Base-by-base conservation (phyloP, 305 asterid species). In the Striga hermonthica region DNA sequence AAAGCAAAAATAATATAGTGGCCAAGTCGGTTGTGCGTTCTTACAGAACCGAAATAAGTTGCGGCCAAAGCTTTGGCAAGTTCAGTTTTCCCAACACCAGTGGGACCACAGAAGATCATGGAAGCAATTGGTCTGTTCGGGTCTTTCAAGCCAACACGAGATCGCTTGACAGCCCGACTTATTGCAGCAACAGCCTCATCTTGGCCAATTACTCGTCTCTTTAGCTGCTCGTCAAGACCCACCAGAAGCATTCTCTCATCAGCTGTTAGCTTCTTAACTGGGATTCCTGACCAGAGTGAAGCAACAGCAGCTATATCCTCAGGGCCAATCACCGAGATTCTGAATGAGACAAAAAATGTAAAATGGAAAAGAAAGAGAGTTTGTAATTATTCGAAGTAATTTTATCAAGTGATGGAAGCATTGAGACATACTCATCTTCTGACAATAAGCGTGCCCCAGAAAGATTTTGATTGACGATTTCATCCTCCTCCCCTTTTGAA, bases 41-140 rank as follows among this genome's bases (percentile, higher is more conserved):
- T 83, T 83, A 93, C 99, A 31, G 96, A 93, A 60, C 99, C 99
- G 74, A 93, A 93, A 72, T 88, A 93, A 64, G 79, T 80, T 52
- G 95, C 95, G 60, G 97, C 95, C 80, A 93, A 69, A 67, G 99
- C 97, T 84, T 90, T 93, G 61, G 96, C 78, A 62, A 93, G 91
- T 75, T 93, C 99, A 57, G 97, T 90, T 86, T 93, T 93, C 66
- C 99, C 99, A 44, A 93, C 99, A 72, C 99, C 99, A 41, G 99
- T 93, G 47, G 99, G 97, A 48, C 99, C 99, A 81, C 99, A 93
- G 81, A 93, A 93, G 76, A 93, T 96, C 92, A 93, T 85, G 41
- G 96, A 91, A 38, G 97, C 97, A 69, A 93, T 93, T 71, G 99
- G 99, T 79, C 96, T 84, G 69, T 88, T 78, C 15, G 97, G 99